Conservation (phyloP, 352 stramenopile genomes). For the Aphanomyces stellatus region DNA sequence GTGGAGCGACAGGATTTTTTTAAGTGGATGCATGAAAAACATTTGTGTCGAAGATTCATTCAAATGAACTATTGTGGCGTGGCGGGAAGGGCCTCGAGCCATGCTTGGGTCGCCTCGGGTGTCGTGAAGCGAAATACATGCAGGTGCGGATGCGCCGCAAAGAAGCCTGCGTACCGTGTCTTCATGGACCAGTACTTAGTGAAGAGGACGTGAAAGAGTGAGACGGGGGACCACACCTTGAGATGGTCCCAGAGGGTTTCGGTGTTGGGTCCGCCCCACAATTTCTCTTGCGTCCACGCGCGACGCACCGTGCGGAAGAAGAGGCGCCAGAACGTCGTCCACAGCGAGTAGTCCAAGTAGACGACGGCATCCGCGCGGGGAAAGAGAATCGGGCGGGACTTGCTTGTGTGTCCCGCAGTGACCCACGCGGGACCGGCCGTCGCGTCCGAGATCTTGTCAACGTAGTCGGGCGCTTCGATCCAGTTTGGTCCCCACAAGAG, state of each 20-base stretch:
- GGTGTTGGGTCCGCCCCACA: conserved; percentile 1
- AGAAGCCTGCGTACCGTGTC: not conserved
- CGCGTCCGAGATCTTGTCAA: not conserved
- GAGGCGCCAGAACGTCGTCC: not conserved
- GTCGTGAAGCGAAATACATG: not conserved
- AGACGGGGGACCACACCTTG: conserved; percentile 3
- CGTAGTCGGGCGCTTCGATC: not conserved
- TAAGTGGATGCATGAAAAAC: too few relatives aligned
- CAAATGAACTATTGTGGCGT: not conserved
- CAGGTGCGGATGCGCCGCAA: not conserved
- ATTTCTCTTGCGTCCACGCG: not conserved
- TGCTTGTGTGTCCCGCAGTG: not conserved
- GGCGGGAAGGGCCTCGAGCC: not conserved
- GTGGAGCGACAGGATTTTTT: too few relatives aligned
- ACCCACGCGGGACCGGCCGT: not conserved
- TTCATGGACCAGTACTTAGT: not conserved
- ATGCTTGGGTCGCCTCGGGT: not conserved
- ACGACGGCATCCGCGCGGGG: not conserved
- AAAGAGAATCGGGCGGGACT: not conserved
- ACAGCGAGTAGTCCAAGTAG: not conserved
- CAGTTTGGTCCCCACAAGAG: not conserved
- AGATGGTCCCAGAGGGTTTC: not conserved
- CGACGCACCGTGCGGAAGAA: not conserved
- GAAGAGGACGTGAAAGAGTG: conserved; percentile 1
- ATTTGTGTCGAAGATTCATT: too few relatives aligned